These are phyloP conservation scores for Spinellus fusiger DNA, from an alignment of 192 early-diverging fungal genomes.

Conservation along the genomic window DNA sequence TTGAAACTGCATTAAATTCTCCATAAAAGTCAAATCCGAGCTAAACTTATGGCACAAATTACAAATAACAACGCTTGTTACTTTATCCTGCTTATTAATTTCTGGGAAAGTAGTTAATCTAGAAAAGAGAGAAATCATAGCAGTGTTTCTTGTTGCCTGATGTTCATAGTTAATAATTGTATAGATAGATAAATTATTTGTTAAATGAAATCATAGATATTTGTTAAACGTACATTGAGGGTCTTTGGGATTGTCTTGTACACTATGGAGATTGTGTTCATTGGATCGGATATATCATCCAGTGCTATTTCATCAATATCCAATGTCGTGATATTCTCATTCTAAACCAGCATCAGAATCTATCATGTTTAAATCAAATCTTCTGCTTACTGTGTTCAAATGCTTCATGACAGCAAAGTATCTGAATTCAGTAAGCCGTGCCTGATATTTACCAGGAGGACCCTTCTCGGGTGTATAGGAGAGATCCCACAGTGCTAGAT, in stretches of 20 bases:
- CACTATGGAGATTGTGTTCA: conserved; percentile 28
- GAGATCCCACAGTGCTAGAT: conserved; percentile 23
- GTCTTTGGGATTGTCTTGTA: conserved; percentile 39
- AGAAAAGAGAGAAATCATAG: conserved; percentile 58
- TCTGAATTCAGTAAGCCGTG: conserved; percentile 35
- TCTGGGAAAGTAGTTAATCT: conserved; percentile 41
- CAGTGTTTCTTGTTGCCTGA: conserved; percentile 40
- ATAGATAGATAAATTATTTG: neutral
- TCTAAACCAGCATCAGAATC: conserved; percentile 11
- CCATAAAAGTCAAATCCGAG: conserved; percentile 33
- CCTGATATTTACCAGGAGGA: conserved; percentile 8
- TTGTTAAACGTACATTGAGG: conserved; percentile 32
- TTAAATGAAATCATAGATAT: neutral
- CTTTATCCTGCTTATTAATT: conserved; percentile 52
- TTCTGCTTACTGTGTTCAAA: conserved; percentile 31
- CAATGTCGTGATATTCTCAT: conserved; percentile 40
- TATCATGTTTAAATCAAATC: neutral
- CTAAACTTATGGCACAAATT: conserved; percentile 45
- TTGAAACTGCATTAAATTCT: conserved; percentile 51
- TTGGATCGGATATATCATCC: conserved; percentile 31
- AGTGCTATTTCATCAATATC: conserved; percentile 48
- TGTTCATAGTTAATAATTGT: neutral
- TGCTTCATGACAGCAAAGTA: conserved; percentile 47
- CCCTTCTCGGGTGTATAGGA: neutral
- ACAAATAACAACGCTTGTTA: conserved; percentile 45